Evolutionary conservation across 2,329 filamentous ascomycete species (phyloP).

Genomic region (Aspergillus bombycis): DNA sequence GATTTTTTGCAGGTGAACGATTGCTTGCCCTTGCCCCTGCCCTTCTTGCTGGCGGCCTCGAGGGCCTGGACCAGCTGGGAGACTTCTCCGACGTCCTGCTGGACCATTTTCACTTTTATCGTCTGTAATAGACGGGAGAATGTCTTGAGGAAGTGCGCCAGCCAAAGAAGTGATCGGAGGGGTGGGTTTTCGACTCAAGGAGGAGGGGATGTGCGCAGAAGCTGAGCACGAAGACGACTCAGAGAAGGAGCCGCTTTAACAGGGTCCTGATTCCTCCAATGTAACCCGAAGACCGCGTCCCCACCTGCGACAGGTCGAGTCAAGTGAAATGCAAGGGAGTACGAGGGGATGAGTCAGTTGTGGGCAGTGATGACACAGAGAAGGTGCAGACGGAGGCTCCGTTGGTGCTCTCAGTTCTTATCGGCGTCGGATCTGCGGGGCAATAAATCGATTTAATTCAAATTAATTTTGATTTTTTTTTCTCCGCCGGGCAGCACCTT

Average conservation of each 20-base stretch:
- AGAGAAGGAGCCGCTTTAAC: slow-evolving; percentile 1
- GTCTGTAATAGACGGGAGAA: not conserved
- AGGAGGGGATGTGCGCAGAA: not conserved
- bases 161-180: not conserved
- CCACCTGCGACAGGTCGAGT: too few species aligned
- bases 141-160: not conserved
- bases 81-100: slow-evolving; percentile 72
- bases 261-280: not conserved
- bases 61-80: slow-evolving; percentile 67
- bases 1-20: slow-evolving; percentile 77
- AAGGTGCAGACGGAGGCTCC: not conserved
- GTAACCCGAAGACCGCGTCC: not conserved
- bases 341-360: not conserved
- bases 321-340: not conserved
- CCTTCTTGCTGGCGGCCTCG: slow-evolving; percentile 53
- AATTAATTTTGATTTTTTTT: not conserved
- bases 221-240: not conserved
- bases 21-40: slow-evolving; percentile 54
- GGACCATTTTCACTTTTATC: slow-evolving; percentile 52
- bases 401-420: not conserved
- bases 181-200: not conserved
- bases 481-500: not conserved
- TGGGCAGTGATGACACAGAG: not conserved
- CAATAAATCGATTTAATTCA: not conserved
- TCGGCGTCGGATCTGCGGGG: not conserved